Percentiles rank a stretch among this genome's conserved stretches.
Conservation (phyloP, 805 yeast genomes). For the Lipomyces yamadae region DNA sequence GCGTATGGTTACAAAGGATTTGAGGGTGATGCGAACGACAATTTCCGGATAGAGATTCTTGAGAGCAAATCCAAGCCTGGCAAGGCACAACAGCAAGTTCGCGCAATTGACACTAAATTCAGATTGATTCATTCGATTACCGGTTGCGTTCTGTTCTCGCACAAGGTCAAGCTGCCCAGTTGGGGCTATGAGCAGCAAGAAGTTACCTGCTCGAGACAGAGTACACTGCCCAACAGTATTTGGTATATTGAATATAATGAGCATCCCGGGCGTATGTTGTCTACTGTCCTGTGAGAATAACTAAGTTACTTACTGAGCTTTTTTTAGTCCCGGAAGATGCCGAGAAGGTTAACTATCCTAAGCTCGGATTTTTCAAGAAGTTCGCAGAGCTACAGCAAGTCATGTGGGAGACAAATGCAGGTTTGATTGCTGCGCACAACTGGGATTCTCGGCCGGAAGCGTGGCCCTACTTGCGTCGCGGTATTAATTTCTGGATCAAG, state of each 20-base stretch:
- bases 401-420: constrained; percentile 58
- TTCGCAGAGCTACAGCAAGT: constrained; percentile 60
- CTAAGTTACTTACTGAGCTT: not conserved
- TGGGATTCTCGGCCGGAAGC: constrained; percentile 60
- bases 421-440: constrained; percentile 54
- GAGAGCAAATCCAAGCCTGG: constrained; percentile 48
- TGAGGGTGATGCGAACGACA: constrained; percentile 69
- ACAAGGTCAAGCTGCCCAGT: constrained; percentile 71
- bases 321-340: constrained; percentile 40
- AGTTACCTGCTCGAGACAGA: constrained; percentile 80
- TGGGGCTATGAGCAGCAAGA: constrained; percentile 90
- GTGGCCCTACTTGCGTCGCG: constrained; percentile 67
- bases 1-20: constrained; percentile 68
- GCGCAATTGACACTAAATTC: constrained; percentile 71
- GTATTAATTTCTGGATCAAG: constrained; percentile 62
- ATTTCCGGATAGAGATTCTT: constrained; percentile 65
- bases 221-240: constrained; percentile 66
- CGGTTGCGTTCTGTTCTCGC: constrained; percentile 74
- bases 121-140: constrained; percentile 69
- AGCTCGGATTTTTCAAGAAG: constrained; percentile 55
- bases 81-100: constrained; percentile 48
- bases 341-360: constrained; percentile 45
- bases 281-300: not conserved
- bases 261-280: constrained; percentile 54
- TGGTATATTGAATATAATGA: constrained; percentile 75